phyloP scores from a whole-genome alignment of 768 basidiomycete species.

The Cyathus striatus region DNA sequence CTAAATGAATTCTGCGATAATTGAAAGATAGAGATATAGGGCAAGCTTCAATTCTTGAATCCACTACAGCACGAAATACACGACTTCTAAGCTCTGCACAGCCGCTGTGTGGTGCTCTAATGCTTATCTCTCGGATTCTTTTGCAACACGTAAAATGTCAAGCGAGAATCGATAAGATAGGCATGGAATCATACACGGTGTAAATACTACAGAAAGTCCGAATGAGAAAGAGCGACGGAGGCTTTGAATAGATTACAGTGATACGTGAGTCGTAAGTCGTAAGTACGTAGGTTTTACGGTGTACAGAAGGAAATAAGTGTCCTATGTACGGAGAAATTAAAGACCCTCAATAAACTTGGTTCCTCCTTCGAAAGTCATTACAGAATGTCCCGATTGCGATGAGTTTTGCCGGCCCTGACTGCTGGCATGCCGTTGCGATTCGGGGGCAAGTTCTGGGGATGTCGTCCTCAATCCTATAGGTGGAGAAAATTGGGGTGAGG shows the following conservation, averaged over 20 bases:
- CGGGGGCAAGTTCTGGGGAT: conserved; percentile 6
- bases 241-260: background rate
- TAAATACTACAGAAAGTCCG: conserved; percentile 6
- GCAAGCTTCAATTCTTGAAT: background rate
- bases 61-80: background rate
- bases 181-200: background rate
- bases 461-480: conserved; percentile 10
- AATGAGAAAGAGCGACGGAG: background rate
- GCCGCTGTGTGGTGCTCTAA: background rate
- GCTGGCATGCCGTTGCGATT: conserved; percentile 8
- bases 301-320: background rate
- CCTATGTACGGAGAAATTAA: background rate
- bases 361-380: conserved; percentile 37
- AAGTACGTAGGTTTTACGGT: too few relatives aligned
- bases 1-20: background rate
- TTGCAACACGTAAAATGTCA: background rate
- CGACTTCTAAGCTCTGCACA: background rate
- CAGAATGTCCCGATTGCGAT: conserved; percentile 15
- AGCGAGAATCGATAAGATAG: conserved; percentile 1
- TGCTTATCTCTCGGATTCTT: conserved; percentile 1
- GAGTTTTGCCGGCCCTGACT: conserved; percentile 10
- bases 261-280: background rate
- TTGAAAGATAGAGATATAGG: background rate
- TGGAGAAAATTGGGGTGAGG: conserved; percentile 12
- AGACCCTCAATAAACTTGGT: conserved; percentile 41